Conservation (phyloP, 768 basidiomycete genomes). For the Cubamyces sp. region DNA sequence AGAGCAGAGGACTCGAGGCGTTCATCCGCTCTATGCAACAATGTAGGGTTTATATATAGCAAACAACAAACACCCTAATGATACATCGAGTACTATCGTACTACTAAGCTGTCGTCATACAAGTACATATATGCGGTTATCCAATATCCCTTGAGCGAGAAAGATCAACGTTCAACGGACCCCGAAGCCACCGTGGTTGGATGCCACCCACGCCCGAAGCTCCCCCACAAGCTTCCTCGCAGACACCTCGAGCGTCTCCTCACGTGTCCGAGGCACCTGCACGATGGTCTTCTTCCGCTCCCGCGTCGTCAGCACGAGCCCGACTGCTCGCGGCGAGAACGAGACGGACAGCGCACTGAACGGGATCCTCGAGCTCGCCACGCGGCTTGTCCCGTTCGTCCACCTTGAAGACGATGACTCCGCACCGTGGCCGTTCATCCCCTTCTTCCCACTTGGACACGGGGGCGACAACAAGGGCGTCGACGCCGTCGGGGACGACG, state of each 20-base stretch:
- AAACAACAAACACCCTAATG: too few species aligned
- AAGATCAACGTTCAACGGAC: too few species aligned
- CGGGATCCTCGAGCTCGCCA: constrained; percentile 29
- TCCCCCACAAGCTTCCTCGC: constrained; percentile 57
- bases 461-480: constrained; percentile 8
- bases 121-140: too few species aligned
- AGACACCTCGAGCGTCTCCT: constrained; percentile 59
- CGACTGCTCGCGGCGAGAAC: constrained; percentile 45
- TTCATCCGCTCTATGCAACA: too few species aligned
- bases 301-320: constrained; percentile 39
- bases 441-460: constrained; percentile 9
- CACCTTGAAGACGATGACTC: not conserved
- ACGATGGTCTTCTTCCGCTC: constrained; percentile 56
- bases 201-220: constrained; percentile 47
- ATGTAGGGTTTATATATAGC: too few species aligned
- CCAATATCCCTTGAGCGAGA: too few species aligned
- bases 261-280: constrained; percentile 51
- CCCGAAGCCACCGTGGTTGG: constrained; percentile 1
- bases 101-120: too few species aligned
- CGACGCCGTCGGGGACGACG: not conserved
- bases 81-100: too few species aligned
- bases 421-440: constrained; percentile 8
- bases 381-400: not conserved
- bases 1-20: too few species aligned
- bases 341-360: constrained; percentile 44